Base-by-base conservation (phyloP, 164 flowering plant genomes). In the Saururus chinensis region DNA sequence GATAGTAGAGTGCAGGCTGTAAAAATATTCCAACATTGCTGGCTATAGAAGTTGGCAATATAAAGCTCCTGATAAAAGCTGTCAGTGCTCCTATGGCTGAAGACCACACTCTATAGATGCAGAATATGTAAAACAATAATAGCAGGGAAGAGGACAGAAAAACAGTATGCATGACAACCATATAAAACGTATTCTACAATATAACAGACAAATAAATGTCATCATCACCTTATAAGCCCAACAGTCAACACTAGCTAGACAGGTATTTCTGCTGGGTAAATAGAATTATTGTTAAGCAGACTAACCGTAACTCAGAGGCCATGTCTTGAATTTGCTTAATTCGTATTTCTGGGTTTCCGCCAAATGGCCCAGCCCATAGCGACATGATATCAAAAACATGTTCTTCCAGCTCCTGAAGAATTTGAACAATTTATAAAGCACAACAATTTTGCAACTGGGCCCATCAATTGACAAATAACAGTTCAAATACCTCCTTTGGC, bases 331-430 rank as follows among this genome's bases (percentile, higher is more conserved):
- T 68, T 67, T 81, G 78, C 63, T 66, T 74, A 40, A 73, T 59
- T 66, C 68, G 72, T 59, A 67, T 55, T n/a, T 81, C 88, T 37
- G 69, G 68, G 78, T 75, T 80, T 68, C 96, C 88, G 64, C 73
- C 76, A 68, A 95, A 95, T 51, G 80, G 64, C 30, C 78, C 59
- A 69, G 93, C 89, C 96, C 97, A 91, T 20, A 91, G 74, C 40
- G 96, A 76, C 68, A 95, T 84, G 70, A 95, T 82, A 75, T 91
- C 97, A 82, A 91, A 95, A 63, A 85, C 90, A 63, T 95, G 89
- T 62, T 85, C 96, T 66, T 88, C 90, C 68, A 95, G 87, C 69
- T 88, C 99, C 99, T 95, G 76, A 59, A 73, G 53, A 59, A 59
- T 37, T 24, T 23, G 64, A 49, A 42, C 53, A 23, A 12, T 23